A percentile compares a stretch with the other conserved stretches of the same genome.
These are phyloP conservation scores for Mrakia hoshinonis DNA, from an alignment of 768 basidiomycete genomes.

Conservation along the genomic window DNA sequence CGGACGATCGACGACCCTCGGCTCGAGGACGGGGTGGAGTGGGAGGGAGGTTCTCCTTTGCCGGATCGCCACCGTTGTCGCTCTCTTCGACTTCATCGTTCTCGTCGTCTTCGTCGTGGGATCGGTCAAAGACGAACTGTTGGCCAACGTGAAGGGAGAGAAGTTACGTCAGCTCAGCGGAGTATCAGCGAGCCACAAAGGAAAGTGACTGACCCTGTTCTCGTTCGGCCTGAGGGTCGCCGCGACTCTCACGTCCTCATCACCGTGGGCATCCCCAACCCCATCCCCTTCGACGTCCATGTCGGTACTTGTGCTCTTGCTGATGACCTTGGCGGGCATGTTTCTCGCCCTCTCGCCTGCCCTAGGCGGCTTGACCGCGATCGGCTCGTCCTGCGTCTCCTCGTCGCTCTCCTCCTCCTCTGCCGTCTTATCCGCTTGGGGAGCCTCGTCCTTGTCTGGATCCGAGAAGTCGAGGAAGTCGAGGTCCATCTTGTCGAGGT, in stretches of 20 bases:
- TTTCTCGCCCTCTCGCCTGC: neutral
- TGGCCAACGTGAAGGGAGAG: neutral
- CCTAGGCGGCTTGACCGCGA: neutral
- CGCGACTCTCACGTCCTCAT: neutral
- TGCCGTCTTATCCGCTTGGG: too few relatives aligned
- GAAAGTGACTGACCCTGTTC: neutral
- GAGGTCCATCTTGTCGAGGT: slow-evolving; percentile 6
- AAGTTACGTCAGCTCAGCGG: neutral
- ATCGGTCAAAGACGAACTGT: neutral
- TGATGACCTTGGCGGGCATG: neutral
- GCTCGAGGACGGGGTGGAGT: too few relatives aligned
- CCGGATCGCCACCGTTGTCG: neutral
- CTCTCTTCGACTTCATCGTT: neutral
- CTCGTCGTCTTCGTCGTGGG: neutral
- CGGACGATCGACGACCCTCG: too few relatives aligned
- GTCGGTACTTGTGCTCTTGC: neutral
- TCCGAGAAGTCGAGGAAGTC: neutral
- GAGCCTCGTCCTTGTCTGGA: neutral
- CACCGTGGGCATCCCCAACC: neutral
- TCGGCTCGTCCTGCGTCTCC: neutral
- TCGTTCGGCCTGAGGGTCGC: neutral
- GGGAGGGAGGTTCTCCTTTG: neutral
- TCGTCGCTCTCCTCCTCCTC: neutral
- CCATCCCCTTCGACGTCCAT: neutral
- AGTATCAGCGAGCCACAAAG: neutral